Evolutionary conservation across 345 rosid species (phyloP), one percentile per base, ranked within the genome.

Genomic region (Salix suchowensis): DNA sequence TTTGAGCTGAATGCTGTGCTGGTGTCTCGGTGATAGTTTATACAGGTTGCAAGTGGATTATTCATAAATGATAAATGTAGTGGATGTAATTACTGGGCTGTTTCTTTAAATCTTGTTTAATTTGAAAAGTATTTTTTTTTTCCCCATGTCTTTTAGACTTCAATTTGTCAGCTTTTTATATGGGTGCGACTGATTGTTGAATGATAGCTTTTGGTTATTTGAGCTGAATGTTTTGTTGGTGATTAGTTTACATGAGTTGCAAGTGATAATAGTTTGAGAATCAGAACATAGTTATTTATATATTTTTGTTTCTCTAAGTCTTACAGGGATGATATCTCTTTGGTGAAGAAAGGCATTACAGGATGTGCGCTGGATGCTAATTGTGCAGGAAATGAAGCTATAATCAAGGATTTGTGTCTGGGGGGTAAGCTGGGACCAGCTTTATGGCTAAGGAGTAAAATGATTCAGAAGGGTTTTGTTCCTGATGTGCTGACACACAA

Each of bases 341-440:
- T 76, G 55, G 73, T 67, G 10, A 84, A 82, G 69, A 76, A 73
- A 15, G 73, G 72, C 42, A 65, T 80, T 71, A 54, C 60, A 10
- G 81, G 68, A 9, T 65, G 46, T 70, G 34, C 71, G 67, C 30
- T 77, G 36, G 77, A 78, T 67, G 76, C 79, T 70, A 78, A 79
- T 68, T 84, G 83, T 70, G 65, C 73, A 15, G 66, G 71, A 26
- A 84, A 82, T 55, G 75, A 79, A 12, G 75, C 79, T 48, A 60
- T 84, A 50, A 79, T 91, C 72, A 88, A 81, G 77, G 84, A 85
- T 75, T 85, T 92, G 23, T 92, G 90, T 82, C 72, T 83, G 70
- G 89, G 73, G 73, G 90, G 92, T 54, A 91, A 88, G 87, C 61
- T 93, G 44, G 92, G 85, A n/a, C 80, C 88, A 72, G 96, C 97